phyloP scores from a whole-genome alignment of 2,329 filamentous ascomycete species.

The Ceratocystiopsis brevicomis region DNA sequence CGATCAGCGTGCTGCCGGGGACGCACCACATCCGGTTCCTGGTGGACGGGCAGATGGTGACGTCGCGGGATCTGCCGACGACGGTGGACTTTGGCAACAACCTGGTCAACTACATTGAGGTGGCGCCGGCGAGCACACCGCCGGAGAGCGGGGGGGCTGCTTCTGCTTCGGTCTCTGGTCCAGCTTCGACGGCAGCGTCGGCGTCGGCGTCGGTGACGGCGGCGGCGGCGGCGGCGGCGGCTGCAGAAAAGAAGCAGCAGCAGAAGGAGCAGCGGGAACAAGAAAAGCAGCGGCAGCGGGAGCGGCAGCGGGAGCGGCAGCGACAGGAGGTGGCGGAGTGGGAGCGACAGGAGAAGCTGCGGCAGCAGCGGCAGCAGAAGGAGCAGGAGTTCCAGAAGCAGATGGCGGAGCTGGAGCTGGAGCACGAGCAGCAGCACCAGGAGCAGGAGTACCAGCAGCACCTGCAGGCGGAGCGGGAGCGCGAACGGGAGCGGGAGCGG shows the following conservation, averaged over 20 bases:
- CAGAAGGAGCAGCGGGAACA: conserved; percentile 9
- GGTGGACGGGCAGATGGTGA: conserved; percentile 84
- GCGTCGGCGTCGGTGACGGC: conserved; percentile 5
- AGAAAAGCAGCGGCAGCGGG: not conserved
- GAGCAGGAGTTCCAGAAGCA: conserved; percentile 1
- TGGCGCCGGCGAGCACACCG: conserved; percentile 54
- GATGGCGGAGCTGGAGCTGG: not conserved
- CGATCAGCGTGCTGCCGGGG: conserved; percentile 69
- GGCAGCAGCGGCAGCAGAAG: conserved; percentile 13
- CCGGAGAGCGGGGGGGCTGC: conserved; percentile 7
- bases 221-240: conserved; percentile 11
- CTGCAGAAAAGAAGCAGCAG: conserved; percentile 13
- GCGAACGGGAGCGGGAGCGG: not conserved
- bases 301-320: too few species aligned
- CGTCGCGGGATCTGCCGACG: conserved; percentile 70
- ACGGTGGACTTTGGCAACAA: conserved; percentile 97
- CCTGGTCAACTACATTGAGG: conserved; percentile 94
- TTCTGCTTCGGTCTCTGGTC: not conserved
- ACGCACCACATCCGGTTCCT: conserved; percentile 96
- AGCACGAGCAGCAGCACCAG: not conserved
- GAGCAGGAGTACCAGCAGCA: not conserved
- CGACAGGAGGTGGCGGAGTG: too few species aligned
- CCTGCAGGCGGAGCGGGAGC: not conserved
- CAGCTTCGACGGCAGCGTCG: too few species aligned
- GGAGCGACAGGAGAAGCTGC: too few species aligned